Evolutionary conservation across 306 rosid genomes (phyloP), one percentile per base, ranked within the genome.

Genomic region (Arachis stenosperma): DNA sequence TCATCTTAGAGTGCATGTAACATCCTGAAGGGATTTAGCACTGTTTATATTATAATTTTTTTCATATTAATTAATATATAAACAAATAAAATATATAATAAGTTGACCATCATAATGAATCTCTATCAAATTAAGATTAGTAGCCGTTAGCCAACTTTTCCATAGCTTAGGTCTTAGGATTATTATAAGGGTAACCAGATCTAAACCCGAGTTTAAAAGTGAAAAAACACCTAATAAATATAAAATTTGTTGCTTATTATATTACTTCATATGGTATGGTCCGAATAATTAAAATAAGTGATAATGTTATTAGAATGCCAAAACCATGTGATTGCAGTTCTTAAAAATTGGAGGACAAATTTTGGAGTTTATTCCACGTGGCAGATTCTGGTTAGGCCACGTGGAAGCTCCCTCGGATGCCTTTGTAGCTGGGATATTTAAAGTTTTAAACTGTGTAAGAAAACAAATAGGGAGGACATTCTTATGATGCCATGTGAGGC

Each of bases 341-440:
- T 64, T 39, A 63, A 33, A 33, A 63, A 71, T 57, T 14, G 30
- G 9, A 75, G 54, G 11, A 14, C n/a, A 15, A 4, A 30, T 39
- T 61, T 13, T 55, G 42, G 11, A 5, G 12, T 17, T 29, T 70
- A 7, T 9, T 5, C 66, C 12, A 79, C 81, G 84, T 81, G 79
- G 71, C 17, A 1, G 0, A 0, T 0, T 0, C 0, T 2, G 0
- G 0, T 0, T 0, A 1, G 0, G 71, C 75, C 90, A 86, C 88
- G 83, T 83, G 82, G 84, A 22, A 29, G 15, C n/a, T 55, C 54
- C 84, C 86, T 86, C 75, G 81, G 86, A 86, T 86, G 17, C 81
- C 69, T 51, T 27, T 7, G 9, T 7, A 56, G 37, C 6, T 13
- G 47, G 47, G 62, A 64, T 15, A 46, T 54, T 54, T 74, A 11